Conservation (phyloP, 2,329 filamentous ascomycete genomes). For the Colletotrichum camelliae region DNA sequence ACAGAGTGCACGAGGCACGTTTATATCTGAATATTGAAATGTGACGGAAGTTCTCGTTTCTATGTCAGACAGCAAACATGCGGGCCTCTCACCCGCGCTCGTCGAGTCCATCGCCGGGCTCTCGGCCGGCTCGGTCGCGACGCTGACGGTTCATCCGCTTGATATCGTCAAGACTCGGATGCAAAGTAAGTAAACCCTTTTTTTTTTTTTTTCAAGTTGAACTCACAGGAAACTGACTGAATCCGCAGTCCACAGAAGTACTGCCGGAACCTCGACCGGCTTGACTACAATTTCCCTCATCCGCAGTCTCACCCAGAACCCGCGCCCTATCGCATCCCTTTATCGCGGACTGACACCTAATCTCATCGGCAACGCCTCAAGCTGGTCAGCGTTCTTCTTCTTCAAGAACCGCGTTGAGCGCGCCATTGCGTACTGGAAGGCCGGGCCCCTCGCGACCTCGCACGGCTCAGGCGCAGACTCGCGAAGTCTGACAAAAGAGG, state of each 20-base stretch:
- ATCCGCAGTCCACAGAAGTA: conserved; percentile 55
- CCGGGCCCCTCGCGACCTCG: conserved; percentile 18
- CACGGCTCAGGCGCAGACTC: conserved; percentile 21
- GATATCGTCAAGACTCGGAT: conserved; percentile 97
- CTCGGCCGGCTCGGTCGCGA: conserved; percentile 85
- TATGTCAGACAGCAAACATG: conserved; percentile 56
- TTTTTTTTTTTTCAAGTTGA: background rate
- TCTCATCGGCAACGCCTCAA: conserved; percentile 85
- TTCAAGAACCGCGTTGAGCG: conserved; percentile 65
- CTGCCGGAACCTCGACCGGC: conserved; percentile 39
- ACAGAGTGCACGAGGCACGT: background rate
- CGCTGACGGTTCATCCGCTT: conserved; percentile 86
- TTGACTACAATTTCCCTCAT: conserved; percentile 59
- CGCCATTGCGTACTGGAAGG: conserved; percentile 41
- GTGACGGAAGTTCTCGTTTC: conserved; percentile 28
- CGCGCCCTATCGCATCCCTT: conserved; percentile 69
- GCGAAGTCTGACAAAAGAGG: conserved; percentile 29
- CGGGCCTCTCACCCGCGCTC: conserved; percentile 74
- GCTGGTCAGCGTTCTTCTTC: conserved; percentile 94
- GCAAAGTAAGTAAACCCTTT: conserved; percentile 67
- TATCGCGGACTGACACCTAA: conserved; percentile 93
- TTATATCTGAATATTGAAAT: background rate
- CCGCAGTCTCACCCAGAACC: conserved; percentile 51
- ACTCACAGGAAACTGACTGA: background rate
- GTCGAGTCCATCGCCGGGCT: conserved; percentile 91